phyloP scores from a whole-genome alignment of 129 eudicot species.

The Artemisia argyi region DNA sequence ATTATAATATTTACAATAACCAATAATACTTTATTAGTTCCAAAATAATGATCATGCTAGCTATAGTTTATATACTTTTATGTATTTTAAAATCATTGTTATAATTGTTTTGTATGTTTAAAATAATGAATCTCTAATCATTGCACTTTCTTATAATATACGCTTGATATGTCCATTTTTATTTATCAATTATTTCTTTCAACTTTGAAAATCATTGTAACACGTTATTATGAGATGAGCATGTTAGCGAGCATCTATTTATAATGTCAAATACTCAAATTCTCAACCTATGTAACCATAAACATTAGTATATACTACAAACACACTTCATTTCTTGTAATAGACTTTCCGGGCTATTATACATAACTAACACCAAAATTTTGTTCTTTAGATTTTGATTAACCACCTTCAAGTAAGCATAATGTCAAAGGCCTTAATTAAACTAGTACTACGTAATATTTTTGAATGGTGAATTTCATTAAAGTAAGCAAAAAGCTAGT shows the following conservation, averaged over 20 bases:
- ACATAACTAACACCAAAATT: not conserved
- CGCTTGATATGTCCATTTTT: slow-evolving; percentile 16
- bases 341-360: no score
- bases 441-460: no score
- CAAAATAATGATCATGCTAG: not conserved
- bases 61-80: slow-evolving; percentile 2
- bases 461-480: no score
- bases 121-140: slow-evolving; percentile 22
- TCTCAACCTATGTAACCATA: slow-evolving; percentile 9
- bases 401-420: no score
- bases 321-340: not conserved
- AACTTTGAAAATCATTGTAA: slow-evolving; percentile 21
- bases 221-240: slow-evolving; percentile 15
- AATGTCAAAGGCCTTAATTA: no score
- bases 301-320: not conserved
- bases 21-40: slow-evolving; percentile 2
- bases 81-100: slow-evolving; percentile 18
- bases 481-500: no score
- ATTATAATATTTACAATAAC: slow-evolving; percentile 4
- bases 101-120: slow-evolving; percentile 24
- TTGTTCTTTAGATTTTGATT: not conserved
- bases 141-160: slow-evolving; percentile 27
- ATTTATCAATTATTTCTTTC: slow-evolving; percentile 14
- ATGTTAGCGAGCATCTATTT: slow-evolving; percentile 19
- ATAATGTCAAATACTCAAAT: not conserved